Conservation (phyloP, 345 rosid species). For the Moricandia arvensis region DNA sequence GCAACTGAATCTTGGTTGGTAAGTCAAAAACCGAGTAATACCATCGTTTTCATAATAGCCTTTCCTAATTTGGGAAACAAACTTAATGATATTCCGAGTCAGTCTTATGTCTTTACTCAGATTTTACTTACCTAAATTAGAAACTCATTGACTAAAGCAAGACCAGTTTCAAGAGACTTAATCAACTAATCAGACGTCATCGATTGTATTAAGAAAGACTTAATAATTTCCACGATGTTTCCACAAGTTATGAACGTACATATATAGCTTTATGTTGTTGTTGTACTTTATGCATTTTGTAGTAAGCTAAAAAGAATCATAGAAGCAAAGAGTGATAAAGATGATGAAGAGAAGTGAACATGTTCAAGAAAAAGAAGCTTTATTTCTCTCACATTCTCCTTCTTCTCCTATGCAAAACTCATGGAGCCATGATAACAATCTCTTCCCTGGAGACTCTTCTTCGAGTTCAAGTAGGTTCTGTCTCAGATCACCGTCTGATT, state of each 20-base stretch:
- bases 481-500: slow-evolving; percentile 35
- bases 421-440: not conserved
- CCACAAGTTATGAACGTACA: not conserved
- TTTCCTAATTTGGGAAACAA: slow-evolving; percentile 18
- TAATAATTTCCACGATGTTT: not conserved
- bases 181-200: not conserved
- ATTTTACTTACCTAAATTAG: not conserved
- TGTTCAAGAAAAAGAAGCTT: slow-evolving; percentile 2
- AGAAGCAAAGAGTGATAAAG: not conserved
- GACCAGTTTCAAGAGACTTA: not conserved
- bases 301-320: not conserved
- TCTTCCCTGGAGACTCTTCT: slow-evolving; percentile 8
- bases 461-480: slow-evolving; percentile 30
- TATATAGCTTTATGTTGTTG: not conserved
- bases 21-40: not conserved
- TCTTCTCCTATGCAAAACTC: slow-evolving; percentile 19
- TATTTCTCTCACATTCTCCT: slow-evolving; percentile 31
- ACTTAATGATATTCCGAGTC: slow-evolving; percentile 19
- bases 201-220: not conserved
- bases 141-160: not conserved
- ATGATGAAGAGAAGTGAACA: slow-evolving; percentile 16
- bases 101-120: not conserved
- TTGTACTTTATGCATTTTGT: not conserved
- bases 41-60: not conserved
- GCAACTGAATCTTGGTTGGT: not conserved